These are phyloP conservation scores for Candida ipomoeae DNA, from an alignment of 805 yeast genomes.

Conservation along the genomic window DNA sequence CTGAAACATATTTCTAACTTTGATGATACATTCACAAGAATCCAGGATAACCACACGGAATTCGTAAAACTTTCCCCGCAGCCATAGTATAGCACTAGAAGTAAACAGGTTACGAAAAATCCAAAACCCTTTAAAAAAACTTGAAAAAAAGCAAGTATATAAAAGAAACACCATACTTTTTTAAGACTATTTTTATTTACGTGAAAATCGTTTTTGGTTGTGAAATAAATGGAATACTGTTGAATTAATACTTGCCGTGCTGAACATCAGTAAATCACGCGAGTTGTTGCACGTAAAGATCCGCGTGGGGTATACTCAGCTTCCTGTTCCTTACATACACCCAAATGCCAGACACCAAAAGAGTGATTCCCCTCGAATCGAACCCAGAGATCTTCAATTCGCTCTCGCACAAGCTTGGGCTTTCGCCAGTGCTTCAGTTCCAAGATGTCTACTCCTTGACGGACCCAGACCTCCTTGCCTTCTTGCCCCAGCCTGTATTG, in stretches of 20 bases:
- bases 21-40: not conserved
- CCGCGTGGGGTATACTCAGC: not conserved
- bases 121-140: not conserved
- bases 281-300: not conserved
- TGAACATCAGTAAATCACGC: slow-evolving; percentile 2
- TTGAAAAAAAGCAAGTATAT: not conserved
- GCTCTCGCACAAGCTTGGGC: slow-evolving; percentile 66
- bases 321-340: not conserved
- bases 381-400: slow-evolving; percentile 79
- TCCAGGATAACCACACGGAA: not conserved
- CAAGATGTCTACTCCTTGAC: slow-evolving; percentile 82
- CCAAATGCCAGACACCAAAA: slow-evolving; percentile 15
- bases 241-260: not conserved
- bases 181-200: not conserved
- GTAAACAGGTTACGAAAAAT: not conserved
- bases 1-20: not conserved
- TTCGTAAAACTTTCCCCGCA: too few species aligned
- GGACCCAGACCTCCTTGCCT: slow-evolving; percentile 74
- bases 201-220: not conserved
- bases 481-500: slow-evolving; percentile 75
- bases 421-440: slow-evolving; percentile 56
- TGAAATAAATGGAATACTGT: not conserved
- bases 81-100: not conserved
- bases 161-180: not conserved
- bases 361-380: slow-evolving; percentile 83